Conservation (phyloP, 2,329 filamentous ascomycete genomes). For the Dactylellina parvicollis region DNA sequence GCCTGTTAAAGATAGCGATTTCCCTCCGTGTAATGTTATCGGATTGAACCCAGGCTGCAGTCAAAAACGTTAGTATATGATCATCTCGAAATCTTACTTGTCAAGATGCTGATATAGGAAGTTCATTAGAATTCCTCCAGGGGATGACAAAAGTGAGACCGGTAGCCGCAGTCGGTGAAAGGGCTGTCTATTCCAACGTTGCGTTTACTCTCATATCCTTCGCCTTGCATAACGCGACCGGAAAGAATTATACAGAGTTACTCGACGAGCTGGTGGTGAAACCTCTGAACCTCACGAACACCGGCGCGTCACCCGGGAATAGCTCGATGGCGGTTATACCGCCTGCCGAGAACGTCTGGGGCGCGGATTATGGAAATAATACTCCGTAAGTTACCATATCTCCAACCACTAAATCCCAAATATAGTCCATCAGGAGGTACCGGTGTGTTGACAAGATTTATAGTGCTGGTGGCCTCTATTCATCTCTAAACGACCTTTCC, state of each 20-base stretch:
- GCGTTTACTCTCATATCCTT: conserved; percentile 62
- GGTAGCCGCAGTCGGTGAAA: conserved; percentile 58
- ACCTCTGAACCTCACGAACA: conserved; percentile 58
- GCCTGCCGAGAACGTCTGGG: conserved; percentile 47
- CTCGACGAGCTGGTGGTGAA: conserved; percentile 57
- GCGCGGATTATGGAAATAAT: conserved; percentile 22
- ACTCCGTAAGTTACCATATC: conserved; percentile 32
- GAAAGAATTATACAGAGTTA: conserved; percentile 57
- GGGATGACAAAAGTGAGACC: conserved; percentile 60
- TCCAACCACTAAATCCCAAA: background rate
- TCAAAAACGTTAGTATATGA: conserved; percentile 58
- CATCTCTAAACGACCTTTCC: conserved; percentile 52
- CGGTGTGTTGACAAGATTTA: conserved; percentile 2
- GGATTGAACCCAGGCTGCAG: conserved; percentile 61
- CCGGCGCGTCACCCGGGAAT: conserved; percentile 48
- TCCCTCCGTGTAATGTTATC: conserved; percentile 61
- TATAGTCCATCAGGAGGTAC: too few relatives aligned
- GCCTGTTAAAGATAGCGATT: conserved; percentile 59
- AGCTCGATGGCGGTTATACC: conserved; percentile 49
- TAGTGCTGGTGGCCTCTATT: conserved; percentile 48
- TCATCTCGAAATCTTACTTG: too few relatives aligned
- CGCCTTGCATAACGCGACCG: conserved; percentile 59
- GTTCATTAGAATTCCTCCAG: conserved; percentile 59
- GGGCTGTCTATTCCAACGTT: conserved; percentile 63
- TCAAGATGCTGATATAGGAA: too few relatives aligned